Evolutionary conservation across 192 early-diverging fungal genomes (phyloP).

Genomic region (Backusella morwellensis): DNA sequence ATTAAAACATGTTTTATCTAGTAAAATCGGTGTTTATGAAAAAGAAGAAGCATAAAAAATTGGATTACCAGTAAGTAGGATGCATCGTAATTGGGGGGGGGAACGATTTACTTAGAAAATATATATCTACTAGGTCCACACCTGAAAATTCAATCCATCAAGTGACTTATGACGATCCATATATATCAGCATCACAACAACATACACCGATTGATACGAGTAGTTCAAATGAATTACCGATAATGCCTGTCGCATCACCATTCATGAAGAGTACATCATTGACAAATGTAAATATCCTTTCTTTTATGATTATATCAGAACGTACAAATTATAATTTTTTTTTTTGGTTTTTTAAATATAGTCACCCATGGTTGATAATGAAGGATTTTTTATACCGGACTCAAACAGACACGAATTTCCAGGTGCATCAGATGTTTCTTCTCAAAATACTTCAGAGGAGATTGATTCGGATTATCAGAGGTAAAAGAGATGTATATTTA

Average conservation of each 20-base stretch:
- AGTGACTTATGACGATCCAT: background rate
- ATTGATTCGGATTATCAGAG: slow-evolving; percentile 2
- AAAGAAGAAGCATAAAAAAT: slow-evolving; percentile 11
- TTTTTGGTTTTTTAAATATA: background rate
- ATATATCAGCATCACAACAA: background rate
- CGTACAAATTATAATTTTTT: background rate
- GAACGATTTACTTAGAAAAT: too few species aligned
- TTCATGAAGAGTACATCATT: background rate
- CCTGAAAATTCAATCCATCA: background rate
- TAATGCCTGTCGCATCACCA: background rate
- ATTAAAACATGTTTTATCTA: background rate
- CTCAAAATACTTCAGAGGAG: slow-evolving; percentile 1
- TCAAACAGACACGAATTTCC: background rate
- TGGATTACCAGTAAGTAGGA: background rate
- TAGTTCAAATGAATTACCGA: too few species aligned
- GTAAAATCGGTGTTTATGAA: slow-evolving; percentile 15
- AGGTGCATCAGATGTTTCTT: background rate
- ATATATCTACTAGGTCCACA: background rate
- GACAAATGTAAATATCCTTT: background rate
- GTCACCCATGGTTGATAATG: background rate
- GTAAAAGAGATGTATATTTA: background rate
- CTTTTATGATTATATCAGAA: too few species aligned
- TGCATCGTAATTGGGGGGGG: background rate
- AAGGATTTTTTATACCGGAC: slow-evolving; percentile 7
- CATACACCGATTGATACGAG: background rate